Conservation (phyloP, 2,329 filamentous ascomycete genomes). For the Magnaporthiopsis poae region DNA sequence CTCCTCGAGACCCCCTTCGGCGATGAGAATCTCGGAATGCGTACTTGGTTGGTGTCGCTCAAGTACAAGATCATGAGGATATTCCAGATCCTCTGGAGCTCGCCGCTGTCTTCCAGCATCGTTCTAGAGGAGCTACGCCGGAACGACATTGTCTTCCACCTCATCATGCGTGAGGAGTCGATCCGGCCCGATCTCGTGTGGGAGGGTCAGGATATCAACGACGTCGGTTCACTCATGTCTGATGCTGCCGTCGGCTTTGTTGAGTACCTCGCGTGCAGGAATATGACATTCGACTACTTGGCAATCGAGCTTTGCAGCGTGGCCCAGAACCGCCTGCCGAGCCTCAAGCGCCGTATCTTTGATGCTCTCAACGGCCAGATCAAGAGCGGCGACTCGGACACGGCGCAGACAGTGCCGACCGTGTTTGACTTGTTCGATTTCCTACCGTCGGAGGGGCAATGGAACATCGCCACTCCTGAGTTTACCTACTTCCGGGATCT, state of each 20-base stretch:
- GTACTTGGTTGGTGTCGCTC: conserved; percentile 58
- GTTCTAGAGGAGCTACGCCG: conserved; percentile 71
- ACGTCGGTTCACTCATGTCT: conserved; percentile 58
- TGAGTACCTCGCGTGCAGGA: conserved; percentile 68
- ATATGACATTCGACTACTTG: conserved; percentile 73
- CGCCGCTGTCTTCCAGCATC: conserved; percentile 64
- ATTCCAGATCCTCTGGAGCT: conserved; percentile 72
- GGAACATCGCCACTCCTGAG: conserved; percentile 40
- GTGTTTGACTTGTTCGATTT: conserved; percentile 94
- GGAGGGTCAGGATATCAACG: conserved; percentile 55
- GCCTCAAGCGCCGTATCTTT: conserved; percentile 58
- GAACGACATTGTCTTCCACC: conserved; percentile 68
- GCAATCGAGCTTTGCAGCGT: conserved; percentile 74
- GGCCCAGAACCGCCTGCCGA: conserved; percentile 59
- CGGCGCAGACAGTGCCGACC: conserved; percentile 50
- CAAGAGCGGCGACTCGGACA: conserved; percentile 49
- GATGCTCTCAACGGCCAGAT: conserved; percentile 71
- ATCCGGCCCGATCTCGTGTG: conserved; percentile 61
- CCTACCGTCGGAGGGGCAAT: conserved; percentile 45
- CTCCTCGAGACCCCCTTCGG: conserved; percentile 58
- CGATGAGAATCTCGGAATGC: conserved; percentile 47
- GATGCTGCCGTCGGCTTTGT: conserved; percentile 60
- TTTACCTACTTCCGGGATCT: conserved; percentile 55
- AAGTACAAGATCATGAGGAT: conserved; percentile 63
- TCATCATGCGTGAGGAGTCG: conserved; percentile 62